A percentile compares a stretch with the other conserved stretches of the same genome.
These are phyloP conservation scores for Aspergillus steynii DNA, from an alignment of 495 filamentous ascomycete genomes.

Conservation along the genomic window DNA sequence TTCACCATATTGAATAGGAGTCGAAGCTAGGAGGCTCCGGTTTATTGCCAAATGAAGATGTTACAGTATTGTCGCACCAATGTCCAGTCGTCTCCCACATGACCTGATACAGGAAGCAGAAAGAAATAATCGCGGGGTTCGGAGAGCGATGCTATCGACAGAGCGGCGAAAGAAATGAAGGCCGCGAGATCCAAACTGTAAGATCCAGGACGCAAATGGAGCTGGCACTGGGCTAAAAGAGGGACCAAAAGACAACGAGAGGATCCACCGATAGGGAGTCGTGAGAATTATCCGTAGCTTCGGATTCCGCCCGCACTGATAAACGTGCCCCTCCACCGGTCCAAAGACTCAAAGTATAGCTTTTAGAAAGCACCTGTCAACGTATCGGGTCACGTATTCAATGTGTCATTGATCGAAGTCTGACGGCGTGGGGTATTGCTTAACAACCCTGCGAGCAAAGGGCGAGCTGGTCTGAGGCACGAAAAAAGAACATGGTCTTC, in stretches of 20 bases:
- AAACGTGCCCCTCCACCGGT: background rate
- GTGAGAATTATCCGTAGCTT: background rate
- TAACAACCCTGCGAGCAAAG: background rate
- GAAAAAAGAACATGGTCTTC: slow-evolving; percentile 11
- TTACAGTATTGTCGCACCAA: slow-evolving; percentile 18
- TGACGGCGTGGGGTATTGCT: background rate
- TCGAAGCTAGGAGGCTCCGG: slow-evolving; percentile 1
- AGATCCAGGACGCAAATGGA: background rate
- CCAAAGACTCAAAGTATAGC: background rate
- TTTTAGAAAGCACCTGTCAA: background rate
- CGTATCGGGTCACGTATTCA: background rate
- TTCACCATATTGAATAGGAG: slow-evolving; percentile 64
- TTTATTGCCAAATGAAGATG: slow-evolving; percentile 24
- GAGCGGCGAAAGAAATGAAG: background rate
- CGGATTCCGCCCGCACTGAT: background rate
- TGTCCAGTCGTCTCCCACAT: slow-evolving; percentile 21
- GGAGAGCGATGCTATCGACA: background rate
- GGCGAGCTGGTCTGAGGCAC: slow-evolving; percentile 1
- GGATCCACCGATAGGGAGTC: too few species aligned
- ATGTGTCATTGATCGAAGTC: background rate
- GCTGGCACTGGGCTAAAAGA: background rate
- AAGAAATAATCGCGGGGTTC: slow-evolving; percentile 1
- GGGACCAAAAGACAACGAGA: background rate
- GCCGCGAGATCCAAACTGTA: background rate
- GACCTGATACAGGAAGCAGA: slow-evolving; percentile 17